These are phyloP conservation scores for Tillandsia leiboldiana DNA, from an alignment of 176 grass and related monocot species.

Conservation along the genomic window DNA sequence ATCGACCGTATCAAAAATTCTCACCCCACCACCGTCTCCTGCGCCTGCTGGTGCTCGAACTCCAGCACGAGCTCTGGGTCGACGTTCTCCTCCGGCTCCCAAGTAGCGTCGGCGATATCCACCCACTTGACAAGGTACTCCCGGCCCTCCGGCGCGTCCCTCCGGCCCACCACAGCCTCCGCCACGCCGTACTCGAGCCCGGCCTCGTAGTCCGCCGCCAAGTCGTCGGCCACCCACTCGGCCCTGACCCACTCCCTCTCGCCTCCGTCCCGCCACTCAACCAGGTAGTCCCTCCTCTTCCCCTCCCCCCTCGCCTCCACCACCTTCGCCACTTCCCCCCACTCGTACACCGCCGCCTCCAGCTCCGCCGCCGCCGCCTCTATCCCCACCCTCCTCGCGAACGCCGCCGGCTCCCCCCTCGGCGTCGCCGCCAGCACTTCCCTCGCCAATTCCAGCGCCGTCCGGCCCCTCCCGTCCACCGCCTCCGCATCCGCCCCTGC, in stretches of 20 bases:
- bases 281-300: constrained; percentile 67
- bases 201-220: constrained; percentile 63
- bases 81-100: constrained; percentile 89
- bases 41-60: constrained; percentile 36
- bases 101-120: constrained; percentile 66
- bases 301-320: constrained; percentile 70
- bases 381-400: constrained; percentile 58
- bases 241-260: constrained; percentile 90
- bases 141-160: constrained; percentile 31
- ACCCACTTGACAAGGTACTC: constrained; percentile 94
- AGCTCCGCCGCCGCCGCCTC: constrained; percentile 59
- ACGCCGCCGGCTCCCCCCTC: constrained; percentile 52
- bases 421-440: constrained; percentile 61
- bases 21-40: constrained; percentile 24
- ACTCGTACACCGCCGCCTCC: constrained; percentile 91
- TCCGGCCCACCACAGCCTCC: constrained; percentile 45
- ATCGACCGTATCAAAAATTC: background rate
- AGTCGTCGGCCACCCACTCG: constrained; percentile 70
- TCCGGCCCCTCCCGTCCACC: constrained; percentile 51
- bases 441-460: constrained; percentile 49
- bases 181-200: constrained; percentile 87
- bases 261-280: constrained; percentile 84
- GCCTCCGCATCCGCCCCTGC: constrained; percentile 48
- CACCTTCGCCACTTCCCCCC: constrained; percentile 84
- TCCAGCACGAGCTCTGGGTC: constrained; percentile 73